Evolutionary conservation across 352 stramenopile genomes (phyloP), one percentile per base, ranked within the genome.

Genomic region (Globisporangium barbulae): DNA sequence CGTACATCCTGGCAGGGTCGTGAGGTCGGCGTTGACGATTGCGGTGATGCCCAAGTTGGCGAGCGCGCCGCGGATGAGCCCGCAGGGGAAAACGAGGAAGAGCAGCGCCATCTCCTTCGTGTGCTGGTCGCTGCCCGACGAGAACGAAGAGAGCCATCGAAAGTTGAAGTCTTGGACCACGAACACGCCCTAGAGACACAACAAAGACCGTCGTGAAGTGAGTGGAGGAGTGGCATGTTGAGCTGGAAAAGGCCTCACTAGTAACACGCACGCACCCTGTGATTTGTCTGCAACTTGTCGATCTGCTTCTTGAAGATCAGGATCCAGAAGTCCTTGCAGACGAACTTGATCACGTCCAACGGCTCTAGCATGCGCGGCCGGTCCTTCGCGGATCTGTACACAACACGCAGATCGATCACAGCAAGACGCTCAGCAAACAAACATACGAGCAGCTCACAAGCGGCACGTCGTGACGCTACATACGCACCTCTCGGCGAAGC

Each of bases 291-390:
- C 37, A 99, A 76, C 79, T 99, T 99, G 74, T 98, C 96, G 73
- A 99, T 98, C 76, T 98, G 93, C 72, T 99, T 99, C 61, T 97
- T 93, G 73, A 98, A 99, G 53, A 99, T 93, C 57, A 97, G 78
- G 67, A 93, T 97, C 97, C 97, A 99, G 63, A 99, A 96, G 74
- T 99, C 96, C 74, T 99, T 99, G 81, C 97, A 99, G 37, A 99
- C 73, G 73, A 99, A 99, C 80, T 99, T 98, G 70, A 99, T 97
- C 59, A 98, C 92, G 61, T 99, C 96, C 54, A 99, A 80, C 48
- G 90, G 85, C 69, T 97, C 89, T 28, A 85, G 66, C 83, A 96
- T 93, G 37, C 88, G 85, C 48, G 88, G 72, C 5, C 84, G 79
- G 50, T 96, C 88, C 64, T 83, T 89, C 8, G 81, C 78, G 17